phyloP scores from a whole-genome alignment of 352 stramenopile genomes.

The Pythium sukuiense region DNA sequence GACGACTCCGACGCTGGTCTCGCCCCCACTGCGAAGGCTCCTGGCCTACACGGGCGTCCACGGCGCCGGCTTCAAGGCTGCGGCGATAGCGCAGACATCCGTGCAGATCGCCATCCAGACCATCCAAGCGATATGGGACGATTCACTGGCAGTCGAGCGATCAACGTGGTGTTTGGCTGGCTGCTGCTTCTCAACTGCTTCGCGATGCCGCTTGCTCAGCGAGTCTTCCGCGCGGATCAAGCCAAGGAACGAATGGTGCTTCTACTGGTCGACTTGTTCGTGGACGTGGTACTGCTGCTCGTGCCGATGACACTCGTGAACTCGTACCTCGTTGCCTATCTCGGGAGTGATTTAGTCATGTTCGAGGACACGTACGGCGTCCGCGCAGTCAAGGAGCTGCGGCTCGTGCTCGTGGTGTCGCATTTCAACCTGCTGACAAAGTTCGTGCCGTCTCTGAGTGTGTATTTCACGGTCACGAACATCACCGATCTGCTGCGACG shows the following conservation, averaged over 20 bases:
- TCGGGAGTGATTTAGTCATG: conserved; percentile 5
- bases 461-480: conserved; percentile 19
- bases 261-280: conserved; percentile 16
- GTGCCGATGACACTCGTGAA: conserved; percentile 17
- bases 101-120: conserved; percentile 24
- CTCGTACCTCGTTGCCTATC: conserved; percentile 8
- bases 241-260: conserved; percentile 9
- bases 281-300: conserved; percentile 24
- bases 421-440: conserved; percentile 20
- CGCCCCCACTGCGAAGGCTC: not conserved
- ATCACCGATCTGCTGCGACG: conserved; percentile 7
- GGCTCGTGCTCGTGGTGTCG: conserved; percentile 18
- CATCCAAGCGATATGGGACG: conserved; percentile 14
- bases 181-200: conserved; percentile 25
- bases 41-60: conserved; percentile 8
- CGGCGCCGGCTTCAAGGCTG: conserved; percentile 24
- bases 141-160: conserved; percentile 18
- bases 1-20: not conserved
- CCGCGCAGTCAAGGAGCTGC: conserved; percentile 21
- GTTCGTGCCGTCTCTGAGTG: conserved; percentile 14
- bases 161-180: conserved; percentile 15
- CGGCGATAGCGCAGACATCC: conserved; percentile 15
- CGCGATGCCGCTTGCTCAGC: conserved; percentile 8
- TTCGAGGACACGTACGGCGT: conserved; percentile 26
- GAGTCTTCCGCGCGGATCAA: not conserved